Evolutionary conservation across 441 rosid species (phyloP).

Genomic region (Croton laevigatus): DNA sequence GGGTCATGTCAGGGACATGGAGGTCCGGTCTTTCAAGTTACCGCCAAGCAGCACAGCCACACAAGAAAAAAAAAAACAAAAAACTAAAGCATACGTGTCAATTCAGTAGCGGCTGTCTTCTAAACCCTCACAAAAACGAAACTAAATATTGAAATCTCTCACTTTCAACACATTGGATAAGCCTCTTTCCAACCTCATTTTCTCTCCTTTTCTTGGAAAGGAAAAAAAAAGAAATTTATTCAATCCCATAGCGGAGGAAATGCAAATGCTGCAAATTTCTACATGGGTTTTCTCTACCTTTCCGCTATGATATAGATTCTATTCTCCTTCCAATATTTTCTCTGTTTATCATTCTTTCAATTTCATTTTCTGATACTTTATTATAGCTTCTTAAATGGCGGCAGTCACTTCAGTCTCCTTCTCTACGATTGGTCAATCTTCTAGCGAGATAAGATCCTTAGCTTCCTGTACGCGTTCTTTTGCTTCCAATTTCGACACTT

Average conservation of each 20-base stretch:
- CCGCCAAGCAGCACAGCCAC: no score
- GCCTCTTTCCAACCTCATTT: constrained; percentile 35
- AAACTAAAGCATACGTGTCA: constrained; percentile 24
- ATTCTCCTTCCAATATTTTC: background rate
- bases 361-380: background rate
- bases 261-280: constrained; percentile 18
- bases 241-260: constrained; percentile 1
- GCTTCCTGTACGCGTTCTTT: constrained; percentile 33
- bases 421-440: constrained; percentile 51
- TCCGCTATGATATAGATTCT: constrained; percentile 11
- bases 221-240: background rate
- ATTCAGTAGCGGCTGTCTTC: constrained; percentile 5
- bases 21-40: no score
- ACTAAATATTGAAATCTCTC: background rate
- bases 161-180: constrained; percentile 34
- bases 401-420: constrained; percentile 68
- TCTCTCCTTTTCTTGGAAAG: constrained; percentile 25
- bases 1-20: no score
- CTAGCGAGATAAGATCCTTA: constrained; percentile 31
- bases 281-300: background rate
- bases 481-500: constrained; percentile 34
- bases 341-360: background rate
- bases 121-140: constrained; percentile 13
- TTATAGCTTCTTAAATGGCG: constrained; percentile 42
- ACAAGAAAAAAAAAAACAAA: no score